Evolutionary conservation across 176 grass and related monocot genomes (phyloP).

Genomic region (Rhynchospora pubera): DNA sequence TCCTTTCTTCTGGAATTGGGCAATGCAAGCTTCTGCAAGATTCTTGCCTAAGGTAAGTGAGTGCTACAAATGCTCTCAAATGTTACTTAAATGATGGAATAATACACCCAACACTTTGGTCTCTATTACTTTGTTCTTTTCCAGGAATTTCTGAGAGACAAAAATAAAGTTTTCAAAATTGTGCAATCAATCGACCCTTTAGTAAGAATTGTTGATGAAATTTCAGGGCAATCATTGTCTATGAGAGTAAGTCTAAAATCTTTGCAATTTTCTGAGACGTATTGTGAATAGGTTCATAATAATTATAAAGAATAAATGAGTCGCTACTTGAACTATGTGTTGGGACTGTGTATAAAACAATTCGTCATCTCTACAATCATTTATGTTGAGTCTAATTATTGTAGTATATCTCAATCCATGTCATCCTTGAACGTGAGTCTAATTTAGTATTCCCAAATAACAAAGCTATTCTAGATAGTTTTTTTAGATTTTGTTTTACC

Average conservation of each 20-base stretch:
- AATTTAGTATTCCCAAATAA: no score
- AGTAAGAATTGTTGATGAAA: constrained; percentile 58
- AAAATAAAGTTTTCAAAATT: constrained; percentile 45
- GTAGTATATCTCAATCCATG: no score
- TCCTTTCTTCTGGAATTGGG: constrained; percentile 96
- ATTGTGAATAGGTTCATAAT: neutral
- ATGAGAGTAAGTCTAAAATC: constrained; percentile 54
- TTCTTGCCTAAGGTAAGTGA: constrained; percentile 54
- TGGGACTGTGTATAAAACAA: no score
- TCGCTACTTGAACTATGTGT: neutral
- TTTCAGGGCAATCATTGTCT: constrained; percentile 58
- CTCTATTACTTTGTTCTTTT: neutral
- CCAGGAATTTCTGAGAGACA: constrained; percentile 71
- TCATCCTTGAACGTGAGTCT: no score
- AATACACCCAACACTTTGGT: neutral
- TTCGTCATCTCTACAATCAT: no score
- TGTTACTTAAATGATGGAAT: neutral
- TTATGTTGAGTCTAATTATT: no score
- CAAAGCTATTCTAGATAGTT: no score
- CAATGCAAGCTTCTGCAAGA: constrained; percentile 74
- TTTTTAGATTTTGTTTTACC: no score
- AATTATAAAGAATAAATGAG: neutral
- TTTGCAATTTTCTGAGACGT: neutral
- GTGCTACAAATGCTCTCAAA: neutral
- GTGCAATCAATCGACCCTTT: constrained; percentile 54